Evolutionary conservation across 768 basidiomycete genomes (phyloP), one percentile per base, ranked within the genome.

Genomic region (Panus rudis): DNA sequence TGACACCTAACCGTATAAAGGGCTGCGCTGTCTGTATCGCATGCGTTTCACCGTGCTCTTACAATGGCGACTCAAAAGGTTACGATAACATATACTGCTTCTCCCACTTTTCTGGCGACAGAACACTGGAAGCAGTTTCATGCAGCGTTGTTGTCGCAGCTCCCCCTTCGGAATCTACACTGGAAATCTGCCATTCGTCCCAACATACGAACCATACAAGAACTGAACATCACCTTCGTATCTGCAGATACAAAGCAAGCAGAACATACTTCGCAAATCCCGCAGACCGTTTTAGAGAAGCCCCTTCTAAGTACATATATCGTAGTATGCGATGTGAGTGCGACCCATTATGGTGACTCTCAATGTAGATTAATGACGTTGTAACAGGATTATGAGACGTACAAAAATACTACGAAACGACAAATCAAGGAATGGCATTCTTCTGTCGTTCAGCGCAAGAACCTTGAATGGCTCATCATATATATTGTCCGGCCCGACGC

Each of bases 371-470:
- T 41, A 40, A 54, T 48, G 38, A 41, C 47, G 28, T 31, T 37
- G 16, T 12, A 39, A 11, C 50, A 79, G 78, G 78, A 80, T 58
- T 68, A 59, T 46, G 92, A 98, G 37, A 67, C 71, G 3, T 99
- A 99, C 69, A 83, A 81, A 54, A 72, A 71, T 20, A 72, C 75
- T 0, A 73, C 86, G 16, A 84, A 81, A 57, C 86, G 82, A 50
- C 89, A 94, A 60, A 85, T 98, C 51, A 87, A 88, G 53, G 92
- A 97, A 47, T 99, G 96, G 96, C 83, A 89, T 46, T 68, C 70
- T 2, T 59, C 71, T 2, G 67, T 91, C 27, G 63, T 70, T 20
- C 64, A 77, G 34, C 72, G 81, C 50, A 92, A 81, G 64, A 81
- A 87, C 54, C 90, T 92, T 59, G 94, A 96, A 64, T 96, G 93